Base-by-base conservation (phyloP, 306 rosid species). In the Pterocarpus santalinus region DNA sequence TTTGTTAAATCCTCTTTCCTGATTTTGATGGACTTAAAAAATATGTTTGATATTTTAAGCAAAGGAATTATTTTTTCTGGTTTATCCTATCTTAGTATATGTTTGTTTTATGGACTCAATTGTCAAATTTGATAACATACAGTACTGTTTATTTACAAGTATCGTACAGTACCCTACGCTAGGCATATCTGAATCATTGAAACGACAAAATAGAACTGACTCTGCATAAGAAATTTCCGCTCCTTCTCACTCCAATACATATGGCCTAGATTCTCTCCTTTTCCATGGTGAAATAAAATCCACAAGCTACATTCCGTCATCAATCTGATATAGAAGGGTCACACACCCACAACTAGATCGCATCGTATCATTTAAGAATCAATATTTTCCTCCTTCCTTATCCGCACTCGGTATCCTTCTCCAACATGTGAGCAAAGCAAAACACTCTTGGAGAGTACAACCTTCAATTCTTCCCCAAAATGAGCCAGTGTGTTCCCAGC, bases 401-500 rank as follows among this genome's bases (percentile, higher is more conserved):
- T 72, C 17, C 64, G 7, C 32, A 13, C 13, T 46, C 47, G 7
- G 3, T 44, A 4, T 67, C 35, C 71, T 38, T 65, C 39, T 52
- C 11, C 2, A 22, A 46, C 75, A 32, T 75, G 46, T 80, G 67
- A 74, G 12, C 61, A 34, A 22, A 17, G 41, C 51, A 69, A 2
- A 22, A 4, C 49, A 34, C 63, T 16, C 13, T 60, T 46, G 34
- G 32, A 22, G 8, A 39, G 7, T 22, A 43, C 58, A 16, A 0
- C 36, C 72, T 32, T 66, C 22, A 51, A 1, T 52, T 76, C 80
- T 56, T 78, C 28, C 38, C 12, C 22, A 57, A 86, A 79, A 93
- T 93, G 99, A 93, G 92, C 47, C 97, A 88, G 90, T 87, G 99
- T 44, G 99, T 95, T 75, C 99, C 98, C 4, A 88, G 93, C 72